These are phyloP conservation scores for Penicillium crystallinum DNA, from an alignment of 495 filamentous ascomycete genomes.

Conservation along the genomic window DNA sequence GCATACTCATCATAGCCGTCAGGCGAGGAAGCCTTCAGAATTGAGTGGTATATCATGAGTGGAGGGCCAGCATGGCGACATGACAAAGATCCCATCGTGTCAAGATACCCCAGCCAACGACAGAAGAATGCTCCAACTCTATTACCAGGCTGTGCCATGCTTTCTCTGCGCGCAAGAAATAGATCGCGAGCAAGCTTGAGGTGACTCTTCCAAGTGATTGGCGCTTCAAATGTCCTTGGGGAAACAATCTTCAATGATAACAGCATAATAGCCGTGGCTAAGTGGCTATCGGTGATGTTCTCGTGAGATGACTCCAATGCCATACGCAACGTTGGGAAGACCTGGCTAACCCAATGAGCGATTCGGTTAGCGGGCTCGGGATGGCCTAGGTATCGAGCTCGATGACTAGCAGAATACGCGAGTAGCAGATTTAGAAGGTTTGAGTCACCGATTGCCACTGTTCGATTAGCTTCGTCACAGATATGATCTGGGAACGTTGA, in stretches of 20 bases:
- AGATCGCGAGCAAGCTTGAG: slow-evolving; percentile 71
- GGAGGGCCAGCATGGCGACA: slow-evolving; percentile 59
- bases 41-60: slow-evolving; percentile 51
- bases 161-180: slow-evolving; percentile 60
- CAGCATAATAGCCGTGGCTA: slow-evolving; percentile 84
- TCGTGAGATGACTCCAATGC: slow-evolving; percentile 54
- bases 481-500: neutral
- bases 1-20: slow-evolving; percentile 50
- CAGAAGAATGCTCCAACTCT: slow-evolving; percentile 73
- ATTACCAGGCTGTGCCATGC: slow-evolving; percentile 50
- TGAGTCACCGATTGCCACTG: slow-evolving; percentile 61
- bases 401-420: slow-evolving; percentile 78
- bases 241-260: slow-evolving; percentile 82
- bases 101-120: slow-evolving; percentile 83
- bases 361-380: slow-evolving; percentile 74
- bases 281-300: slow-evolving; percentile 65
- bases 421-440: slow-evolving; percentile 73
- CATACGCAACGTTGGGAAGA: slow-evolving; percentile 66
- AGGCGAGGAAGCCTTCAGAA: slow-evolving; percentile 38
- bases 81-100: slow-evolving; percentile 71
- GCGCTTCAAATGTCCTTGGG: slow-evolving; percentile 71
- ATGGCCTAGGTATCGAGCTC: slow-evolving; percentile 69
- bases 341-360: slow-evolving; percentile 69
- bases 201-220: slow-evolving; percentile 72
- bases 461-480: slow-evolving; percentile 3